These are phyloP conservation scores for Fraxinus cuspidata DNA, from an alignment of 257 asterid species.

Conservation along the genomic window DNA sequence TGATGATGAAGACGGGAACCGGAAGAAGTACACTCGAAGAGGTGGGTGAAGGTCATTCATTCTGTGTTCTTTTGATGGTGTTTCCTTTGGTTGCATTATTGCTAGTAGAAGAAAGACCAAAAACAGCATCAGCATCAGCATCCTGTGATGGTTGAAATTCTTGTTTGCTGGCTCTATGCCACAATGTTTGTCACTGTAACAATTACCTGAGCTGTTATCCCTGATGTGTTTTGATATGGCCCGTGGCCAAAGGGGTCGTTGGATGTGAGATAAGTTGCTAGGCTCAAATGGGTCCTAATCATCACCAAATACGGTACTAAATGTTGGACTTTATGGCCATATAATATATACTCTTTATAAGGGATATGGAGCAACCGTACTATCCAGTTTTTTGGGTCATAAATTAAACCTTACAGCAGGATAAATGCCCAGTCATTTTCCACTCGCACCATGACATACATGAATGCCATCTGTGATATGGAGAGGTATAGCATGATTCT, in stretches of 20 bases:
- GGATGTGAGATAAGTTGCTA: neutral
- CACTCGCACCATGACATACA: neutral
- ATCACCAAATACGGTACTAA: neutral
- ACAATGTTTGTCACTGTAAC: neutral
- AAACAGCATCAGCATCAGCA: neutral
- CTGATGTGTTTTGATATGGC: neutral
- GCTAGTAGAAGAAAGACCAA: neutral
- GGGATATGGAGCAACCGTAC: neutral
- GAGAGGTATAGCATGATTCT: neutral
- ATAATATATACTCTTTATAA: no score
- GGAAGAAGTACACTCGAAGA: slow-evolving; percentile 79
- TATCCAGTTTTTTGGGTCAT: neutral
- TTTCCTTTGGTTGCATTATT: slow-evolving; percentile 7
- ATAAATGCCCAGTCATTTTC: neutral
- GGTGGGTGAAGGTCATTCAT: slow-evolving; percentile 44
- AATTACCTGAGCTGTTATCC: neutral
- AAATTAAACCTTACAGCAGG: neutral
- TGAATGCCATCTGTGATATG: neutral
- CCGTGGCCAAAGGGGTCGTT: neutral
- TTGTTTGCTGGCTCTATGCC: neutral
- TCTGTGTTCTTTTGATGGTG: neutral
- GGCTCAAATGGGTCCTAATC: neutral
- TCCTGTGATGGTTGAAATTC: neutral
- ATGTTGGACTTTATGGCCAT: neutral
- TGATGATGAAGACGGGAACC: slow-evolving; percentile 86